These are phyloP conservation scores for Boletus rubroflammeus DNA, from an alignment of 768 basidiomycete species.

Conservation along the genomic window DNA sequence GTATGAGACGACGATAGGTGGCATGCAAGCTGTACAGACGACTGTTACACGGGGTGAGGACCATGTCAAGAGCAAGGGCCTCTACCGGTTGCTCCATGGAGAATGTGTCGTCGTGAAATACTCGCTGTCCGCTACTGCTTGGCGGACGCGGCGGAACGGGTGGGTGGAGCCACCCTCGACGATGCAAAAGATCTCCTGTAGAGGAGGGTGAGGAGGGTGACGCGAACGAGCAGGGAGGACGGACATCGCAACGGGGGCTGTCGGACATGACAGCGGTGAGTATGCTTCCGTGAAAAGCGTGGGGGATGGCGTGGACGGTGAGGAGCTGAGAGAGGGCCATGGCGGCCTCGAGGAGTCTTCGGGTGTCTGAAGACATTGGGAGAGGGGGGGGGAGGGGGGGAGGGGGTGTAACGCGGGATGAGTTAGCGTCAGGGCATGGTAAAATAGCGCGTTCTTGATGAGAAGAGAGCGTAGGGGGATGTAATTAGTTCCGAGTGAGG, in stretches of 20 bases:
- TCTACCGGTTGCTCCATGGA: slow-evolving; percentile 84
- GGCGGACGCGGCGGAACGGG: slow-evolving; percentile 77
- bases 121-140: slow-evolving; percentile 62
- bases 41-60: slow-evolving; percentile 7
- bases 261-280: slow-evolving; percentile 68
- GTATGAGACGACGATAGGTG: slow-evolving; percentile 72
- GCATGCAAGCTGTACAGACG: slow-evolving; percentile 56
- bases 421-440: slow-evolving; percentile 50
- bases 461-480: slow-evolving; percentile 40
- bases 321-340: slow-evolving; percentile 68
- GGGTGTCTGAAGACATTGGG: slow-evolving; percentile 61
- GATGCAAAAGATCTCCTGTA: slow-evolving; percentile 80
- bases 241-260: slow-evolving; percentile 60
- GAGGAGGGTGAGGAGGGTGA: slow-evolving; percentile 7
- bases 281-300: slow-evolving; percentile 79
- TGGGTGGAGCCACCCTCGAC: slow-evolving; percentile 72
- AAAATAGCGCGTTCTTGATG: slow-evolving; percentile 40
- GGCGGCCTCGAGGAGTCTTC: slow-evolving; percentile 75
- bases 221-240: slow-evolving; percentile 22
- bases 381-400: slow-evolving; percentile 15
- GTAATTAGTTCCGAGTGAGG: slow-evolving; percentile 48
- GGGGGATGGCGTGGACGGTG: slow-evolving; percentile 53
- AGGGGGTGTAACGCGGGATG: slow-evolving; percentile 20
- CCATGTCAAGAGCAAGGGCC: not conserved
- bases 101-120: slow-evolving; percentile 67